Conservation (phyloP, 2,329 filamentous ascomycete genomes). For the Daldinia eschscholtzii region DNA sequence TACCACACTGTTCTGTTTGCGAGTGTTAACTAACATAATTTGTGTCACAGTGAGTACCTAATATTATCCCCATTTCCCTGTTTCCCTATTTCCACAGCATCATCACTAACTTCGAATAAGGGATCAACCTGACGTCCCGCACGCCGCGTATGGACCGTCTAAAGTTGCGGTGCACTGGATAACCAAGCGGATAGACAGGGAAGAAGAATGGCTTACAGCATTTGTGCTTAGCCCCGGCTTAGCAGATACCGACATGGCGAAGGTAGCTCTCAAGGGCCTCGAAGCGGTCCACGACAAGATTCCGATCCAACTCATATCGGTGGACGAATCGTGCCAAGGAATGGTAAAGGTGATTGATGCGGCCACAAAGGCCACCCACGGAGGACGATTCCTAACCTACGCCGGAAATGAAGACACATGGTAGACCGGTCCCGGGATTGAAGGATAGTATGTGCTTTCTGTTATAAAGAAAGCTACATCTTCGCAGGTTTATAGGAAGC, state of each 20-base stretch:
- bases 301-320: conserved; percentile 48
- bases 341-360: conserved; percentile 46
- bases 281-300: conserved; percentile 41
- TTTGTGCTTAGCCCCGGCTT: conserved; percentile 53
- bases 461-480: neutral
- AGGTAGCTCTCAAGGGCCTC: conserved; percentile 50
- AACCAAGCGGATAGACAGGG: conserved; percentile 48
- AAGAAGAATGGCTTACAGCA: conserved; percentile 51
- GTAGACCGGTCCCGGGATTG: conserved; percentile 20
- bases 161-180: conserved; percentile 56
- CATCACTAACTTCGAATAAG: conserved; percentile 24
- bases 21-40: neutral
- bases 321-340: conserved; percentile 54
- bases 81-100: neutral
- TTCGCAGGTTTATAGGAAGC: too few relatives aligned
- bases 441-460: neutral
- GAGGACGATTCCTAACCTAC: conserved; percentile 33
- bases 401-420: conserved; percentile 25
- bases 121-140: conserved; percentile 46
- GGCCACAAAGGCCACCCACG: conserved; percentile 36
- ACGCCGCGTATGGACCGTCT: conserved; percentile 58
- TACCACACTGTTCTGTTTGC: neutral
- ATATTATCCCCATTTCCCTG: neutral
- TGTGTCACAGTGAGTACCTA: conserved; percentile 10
- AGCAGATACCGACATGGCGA: conserved; percentile 59